Evolutionary conservation across 2,329 filamentous ascomycete genomes (phyloP), one percentile per base, ranked within the genome.

Genomic region (Xylariaceae sp.): DNA sequence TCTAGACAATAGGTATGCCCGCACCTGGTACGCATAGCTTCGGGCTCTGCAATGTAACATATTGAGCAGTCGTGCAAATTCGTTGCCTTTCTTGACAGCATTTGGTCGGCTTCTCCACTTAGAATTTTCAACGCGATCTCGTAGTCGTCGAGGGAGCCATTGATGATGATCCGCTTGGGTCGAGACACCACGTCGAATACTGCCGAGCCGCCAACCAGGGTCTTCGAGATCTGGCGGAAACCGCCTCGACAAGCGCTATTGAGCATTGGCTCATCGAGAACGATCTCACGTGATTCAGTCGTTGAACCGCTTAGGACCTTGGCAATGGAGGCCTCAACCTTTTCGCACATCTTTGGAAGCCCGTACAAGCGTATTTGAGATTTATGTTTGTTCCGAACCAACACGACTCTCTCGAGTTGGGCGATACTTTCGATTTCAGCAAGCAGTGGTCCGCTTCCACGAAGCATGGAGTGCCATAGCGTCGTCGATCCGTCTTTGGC

Each of bases 1-100:
- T 64, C 61, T 0, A 55, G 51, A 55, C 73, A 77, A 52, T 75
- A 76, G 11, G 62, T 36, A 50, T 77, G 74, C 1, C 54, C 58
- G 53, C 74, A 76, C 2, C 44, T 39, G 5, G 64, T 70, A 10
- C 39, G 56, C 11, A 75, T 48, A 0, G 67, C 55, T 5, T 70
- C 60, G n/a, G 71, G 68, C 1, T 66, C 66, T 22, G 65, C 62
- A 11, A 54, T 65, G 58, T 62, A 70, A 47, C 72, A 75, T 6
- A 71, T 61, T 0, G 65, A 45, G 51, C 71, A 69, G 42, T 63
- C 56, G 33, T 39, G 35, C 1, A 11, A 31, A 32, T 31, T 44
- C 10, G 40, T 15, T 6, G 17, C 42, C 10, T 3, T 40, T 31
- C 12, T 44, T 27, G 22, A 27, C n/a, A 30, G n/a, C 9, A 9